Evolutionary conservation across 73 alveolate species (phyloP), one percentile per base, ranked within the genome.

Genomic region (Breviolum minutum): DNA sequence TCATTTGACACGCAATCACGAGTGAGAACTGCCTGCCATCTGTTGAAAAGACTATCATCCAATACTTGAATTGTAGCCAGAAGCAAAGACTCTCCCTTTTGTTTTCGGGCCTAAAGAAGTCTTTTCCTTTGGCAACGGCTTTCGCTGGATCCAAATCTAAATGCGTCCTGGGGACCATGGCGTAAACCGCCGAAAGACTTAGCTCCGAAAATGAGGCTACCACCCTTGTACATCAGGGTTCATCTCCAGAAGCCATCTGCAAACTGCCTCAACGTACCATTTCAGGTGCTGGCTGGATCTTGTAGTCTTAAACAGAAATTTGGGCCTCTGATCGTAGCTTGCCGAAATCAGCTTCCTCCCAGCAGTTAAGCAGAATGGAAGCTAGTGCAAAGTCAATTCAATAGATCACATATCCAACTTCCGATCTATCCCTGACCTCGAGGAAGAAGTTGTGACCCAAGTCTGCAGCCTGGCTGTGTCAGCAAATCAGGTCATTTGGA

Each of bases 221-320:
- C 22, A 22, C 95, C 99, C 99, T 95, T 96, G 99, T 8, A 99
- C 99, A 97, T 99, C 99, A 17, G 99, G 99, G 87, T 99, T 99
- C 88, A 99, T 99, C 96, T 99, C 99, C 68, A 97, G 99, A 69
- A 99, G 99, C 93, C 96, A 96, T 69, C 99, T 99, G 81, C 95
- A 95, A 40, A 99, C 99, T 26, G 99, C 99, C 93, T 99, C 99
- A 40, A 40, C 54, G 54, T 40, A 40, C 54, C 3, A 40, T 40
- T 40, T 40, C 54, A 0, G 54, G 54, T 40, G 54, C 54, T 11
- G 60, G 32, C 10, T 10, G 84, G 84, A 14, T 74, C 84, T 10
- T 48, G 60, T 29, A 11, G 32, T 19, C 29, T 29, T 29, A 74
- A 74, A 24, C 5, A 17, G 48, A 13, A 20, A 19, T 3, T 27